Evolutionary conservation across 2,329 filamentous ascomycete genomes (phyloP).

Genomic region (Malbranchea zuffiana): DNA sequence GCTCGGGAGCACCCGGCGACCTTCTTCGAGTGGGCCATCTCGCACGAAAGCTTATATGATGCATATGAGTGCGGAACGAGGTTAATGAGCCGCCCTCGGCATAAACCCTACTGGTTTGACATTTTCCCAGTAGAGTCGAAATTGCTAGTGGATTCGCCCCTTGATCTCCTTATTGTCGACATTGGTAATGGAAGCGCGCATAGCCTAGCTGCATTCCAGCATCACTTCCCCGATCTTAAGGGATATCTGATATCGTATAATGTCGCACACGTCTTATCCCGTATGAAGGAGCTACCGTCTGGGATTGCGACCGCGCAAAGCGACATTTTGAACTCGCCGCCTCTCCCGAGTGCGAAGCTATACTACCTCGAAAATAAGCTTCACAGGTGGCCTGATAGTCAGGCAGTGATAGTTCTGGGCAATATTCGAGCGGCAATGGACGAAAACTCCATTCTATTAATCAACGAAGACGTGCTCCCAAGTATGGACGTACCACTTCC

Average conservation of each 20-base stretch:
- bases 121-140: slow-evolving; percentile 15
- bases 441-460: slow-evolving; percentile 27
- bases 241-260: slow-evolving; percentile 43
- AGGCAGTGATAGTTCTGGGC: slow-evolving; percentile 23
- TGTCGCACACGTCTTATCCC: slow-evolving; percentile 30
- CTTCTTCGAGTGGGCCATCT: too few relatives aligned
- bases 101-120: slow-evolving; percentile 16
- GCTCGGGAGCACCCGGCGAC: slow-evolving; percentile 18
- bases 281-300: slow-evolving; percentile 2
- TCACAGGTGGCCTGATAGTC: slow-evolving; percentile 28
- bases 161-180: slow-evolving; percentile 28
- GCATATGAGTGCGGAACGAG: too few relatives aligned
- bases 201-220: slow-evolving; percentile 29
- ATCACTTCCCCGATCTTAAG: slow-evolving; percentile 27
- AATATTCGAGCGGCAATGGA: slow-evolving; percentile 18
- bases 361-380: slow-evolving; percentile 26
- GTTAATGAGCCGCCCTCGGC: too few relatives aligned
- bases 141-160: not conserved
- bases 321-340: slow-evolving; percentile 7
- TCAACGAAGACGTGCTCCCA: slow-evolving; percentile 28
- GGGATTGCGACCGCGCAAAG: slow-evolving; percentile 1
- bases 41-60: too few relatives aligned
- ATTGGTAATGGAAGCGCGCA: slow-evolving; percentile 36
- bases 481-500: not conserved
- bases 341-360: slow-evolving; percentile 18